Evolutionary conservation across 306 rosid genomes (phyloP), one percentile per base, ranked within the genome.

Genomic region (Lotus japonicus): DNA sequence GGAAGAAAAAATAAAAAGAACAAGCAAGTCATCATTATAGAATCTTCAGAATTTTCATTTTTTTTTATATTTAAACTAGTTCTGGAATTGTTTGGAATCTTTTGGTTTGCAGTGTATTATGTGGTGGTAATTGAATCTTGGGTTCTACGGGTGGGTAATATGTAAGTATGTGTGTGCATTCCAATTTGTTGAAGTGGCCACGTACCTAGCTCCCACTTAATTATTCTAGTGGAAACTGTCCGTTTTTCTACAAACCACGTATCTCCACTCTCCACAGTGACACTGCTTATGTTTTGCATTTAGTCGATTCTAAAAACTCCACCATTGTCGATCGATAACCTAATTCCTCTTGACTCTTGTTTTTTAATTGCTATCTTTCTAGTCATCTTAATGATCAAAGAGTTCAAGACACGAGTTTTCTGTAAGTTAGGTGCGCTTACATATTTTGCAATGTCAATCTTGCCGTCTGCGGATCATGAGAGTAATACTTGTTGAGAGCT

Each of bases 141-240:
- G 65, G 41, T 48, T 48, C 74, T 28, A 44, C 23, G 26, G 33
- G 75, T 28, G 50, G 59, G n/a, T 69, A 2, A 44, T 48, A 1
- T 50, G 58, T 70, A 71, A 48, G 64, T 45, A 44, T 70, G 67
- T 70, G 58, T 50, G 59, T 71, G 75, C 68, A 70, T 31, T 31
- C 62, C 18, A 58, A 18, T n/a, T 43, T 3, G 6, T 33, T 28
- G 7, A 46, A 71, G 59, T 58, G 68, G 51, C 68, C 68, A 72
- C 15, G 13, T 0, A 36, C 15, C 18, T 0, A 36, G 70, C 23
- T 62, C 62, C 77, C 77, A 72, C 70, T 50, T 38, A 41, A 19
- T 39, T 11, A 45, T 9, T 31, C 42, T 46, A 71, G 68, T 71
- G 76, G 61, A 69, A 38, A 21, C 31, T 38, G 45, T 72, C 70